Base-by-base conservation (phyloP, 208 protist species). In the Acanthamoeba sp. region DNA sequence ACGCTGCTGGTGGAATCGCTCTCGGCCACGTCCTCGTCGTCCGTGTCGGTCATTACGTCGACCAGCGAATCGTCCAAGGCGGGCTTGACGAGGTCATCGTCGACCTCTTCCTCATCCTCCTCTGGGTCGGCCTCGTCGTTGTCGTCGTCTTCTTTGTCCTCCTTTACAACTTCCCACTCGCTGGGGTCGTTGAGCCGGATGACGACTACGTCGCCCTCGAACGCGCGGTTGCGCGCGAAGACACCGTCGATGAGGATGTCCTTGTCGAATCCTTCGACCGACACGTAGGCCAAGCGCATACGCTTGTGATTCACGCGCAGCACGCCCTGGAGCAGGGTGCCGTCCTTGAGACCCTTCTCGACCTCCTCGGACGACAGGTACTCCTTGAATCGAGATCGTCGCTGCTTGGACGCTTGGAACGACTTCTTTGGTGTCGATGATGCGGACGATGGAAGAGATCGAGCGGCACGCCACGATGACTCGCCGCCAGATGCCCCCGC, bases 141-240 rank as follows among this genome's bases (percentile, higher is more conserved):
- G 20, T 94, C 93, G 20, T 78, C 93, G 27, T 89, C 94, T 59
- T 95, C 94, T 59, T 95, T 76, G 5, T 57, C 34, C 0, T 93
- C 90, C 66, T 93, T 93, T 0, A 84, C 40, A 14, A 84, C 90
- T 59, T 93, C 90, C 90, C 69, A 84, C 52, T 93, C 52, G 36
- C 90, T 93, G 24, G 40, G 59, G 34, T 84, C 90, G 36, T 84
- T 59, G 45, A 97, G 42, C 45, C 95, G 52, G 45, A 96, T 94
- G 42, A 95, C 94, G n/a, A 97, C 96, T 22, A 95, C 80, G 76
- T 97, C 96, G 32, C 94, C 89, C 24, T 96, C 55, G 38, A 97
- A 96, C 20, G 94, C 95, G 52, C 96, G 80, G 64, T 97, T 97
- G 50, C 94, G 95, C 27, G 85, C 52, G 27, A 71, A 80, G 20